These are phyloP conservation scores for Taiozyma sp. DNA, from an alignment of 1,139 yeast species.

Conservation along the genomic window DNA sequence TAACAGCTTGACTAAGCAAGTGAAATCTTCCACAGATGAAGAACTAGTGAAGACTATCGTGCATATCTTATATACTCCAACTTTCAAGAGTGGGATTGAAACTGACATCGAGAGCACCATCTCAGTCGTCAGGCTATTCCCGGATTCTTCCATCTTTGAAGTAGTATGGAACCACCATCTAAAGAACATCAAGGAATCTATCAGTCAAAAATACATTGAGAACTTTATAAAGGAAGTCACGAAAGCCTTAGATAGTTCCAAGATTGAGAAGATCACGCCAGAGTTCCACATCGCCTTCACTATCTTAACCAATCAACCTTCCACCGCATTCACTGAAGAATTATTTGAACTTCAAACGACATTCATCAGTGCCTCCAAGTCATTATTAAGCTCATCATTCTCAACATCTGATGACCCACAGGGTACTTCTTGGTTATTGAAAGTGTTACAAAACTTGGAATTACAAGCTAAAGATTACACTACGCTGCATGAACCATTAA, in stretches of 20 bases:
- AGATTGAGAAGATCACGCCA: slow-evolving; percentile 8
- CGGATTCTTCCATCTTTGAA: slow-evolving; percentile 23
- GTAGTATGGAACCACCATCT: slow-evolving; percentile 31
- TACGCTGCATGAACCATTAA: slow-evolving; percentile 6
- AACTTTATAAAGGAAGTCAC: slow-evolving; percentile 15
- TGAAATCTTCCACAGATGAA: slow-evolving; percentile 4
- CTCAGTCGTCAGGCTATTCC: slow-evolving; percentile 21
- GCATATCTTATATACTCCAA: slow-evolving; percentile 42
- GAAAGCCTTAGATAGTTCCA: slow-evolving; percentile 3
- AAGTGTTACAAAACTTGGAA: slow-evolving; percentile 12
- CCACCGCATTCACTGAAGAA: background rate
- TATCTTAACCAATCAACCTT: slow-evolving; percentile 12
- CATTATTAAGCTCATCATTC: slow-evolving; percentile 5
- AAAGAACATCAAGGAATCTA: slow-evolving; percentile 25
- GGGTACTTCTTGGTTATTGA: slow-evolving; percentile 19
- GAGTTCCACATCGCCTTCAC: slow-evolving; percentile 23
- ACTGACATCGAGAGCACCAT: slow-evolving; percentile 30
- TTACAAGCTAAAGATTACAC: slow-evolving; percentile 7
- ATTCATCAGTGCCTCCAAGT: slow-evolving; percentile 10
- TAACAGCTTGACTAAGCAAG: slow-evolving; percentile 27
- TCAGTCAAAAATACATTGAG: slow-evolving; percentile 19
- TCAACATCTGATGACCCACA: background rate
- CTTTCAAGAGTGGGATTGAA: slow-evolving; percentile 49
- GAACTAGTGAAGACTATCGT: slow-evolving; percentile 25
- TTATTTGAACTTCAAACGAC: slow-evolving; percentile 1